Conservation (phyloP, 2,329 filamentous ascomycete species). For the Nemania sp. region DNA sequence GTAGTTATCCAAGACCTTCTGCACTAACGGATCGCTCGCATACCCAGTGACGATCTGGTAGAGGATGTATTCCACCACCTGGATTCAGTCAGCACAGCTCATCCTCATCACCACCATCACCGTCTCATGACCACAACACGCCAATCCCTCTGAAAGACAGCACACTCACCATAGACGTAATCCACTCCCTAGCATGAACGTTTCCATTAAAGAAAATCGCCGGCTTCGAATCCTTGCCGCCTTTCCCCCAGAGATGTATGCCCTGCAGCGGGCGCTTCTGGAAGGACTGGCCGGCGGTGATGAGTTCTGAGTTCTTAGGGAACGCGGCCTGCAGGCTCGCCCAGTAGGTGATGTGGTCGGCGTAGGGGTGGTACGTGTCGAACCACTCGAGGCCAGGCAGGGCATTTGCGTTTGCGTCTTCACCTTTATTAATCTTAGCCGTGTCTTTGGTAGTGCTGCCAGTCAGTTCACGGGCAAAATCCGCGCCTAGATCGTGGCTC, state of each 20-base stretch:
- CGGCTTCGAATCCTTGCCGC: conserved; percentile 49
- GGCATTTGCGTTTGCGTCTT: neutral
- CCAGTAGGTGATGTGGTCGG: conserved; percentile 55
- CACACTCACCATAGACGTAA: conserved; percentile 57
- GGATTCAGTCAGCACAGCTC: neutral
- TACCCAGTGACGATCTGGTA: conserved; percentile 52
- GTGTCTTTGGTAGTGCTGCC: neutral
- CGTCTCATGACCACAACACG: neutral
- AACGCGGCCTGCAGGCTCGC: conserved; percentile 49
- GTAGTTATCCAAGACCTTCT: conserved; percentile 55
- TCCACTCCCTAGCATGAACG: conserved; percentile 60
- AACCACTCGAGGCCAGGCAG: conserved; percentile 51
- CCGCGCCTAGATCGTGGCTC: conserved; percentile 36
- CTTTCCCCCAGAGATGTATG: conserved; percentile 56
- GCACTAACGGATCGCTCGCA: conserved; percentile 42
- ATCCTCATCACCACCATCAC: neutral
- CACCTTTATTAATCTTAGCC: neutral
- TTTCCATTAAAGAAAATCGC: conserved; percentile 56
- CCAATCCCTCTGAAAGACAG: no score
- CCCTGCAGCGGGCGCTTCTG: conserved; percentile 61
- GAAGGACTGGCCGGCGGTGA: conserved; percentile 50
- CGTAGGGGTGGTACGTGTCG: conserved; percentile 55
- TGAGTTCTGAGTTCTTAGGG: conserved; percentile 51
- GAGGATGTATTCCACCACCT: conserved; percentile 52
- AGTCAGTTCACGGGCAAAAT: conserved; percentile 34